A percentile compares a stretch with the other conserved stretches of the same genome.
phyloP scores from a whole-genome alignment of 2,329 filamentous ascomycete species.

The Clarireedia sp. region DNA sequence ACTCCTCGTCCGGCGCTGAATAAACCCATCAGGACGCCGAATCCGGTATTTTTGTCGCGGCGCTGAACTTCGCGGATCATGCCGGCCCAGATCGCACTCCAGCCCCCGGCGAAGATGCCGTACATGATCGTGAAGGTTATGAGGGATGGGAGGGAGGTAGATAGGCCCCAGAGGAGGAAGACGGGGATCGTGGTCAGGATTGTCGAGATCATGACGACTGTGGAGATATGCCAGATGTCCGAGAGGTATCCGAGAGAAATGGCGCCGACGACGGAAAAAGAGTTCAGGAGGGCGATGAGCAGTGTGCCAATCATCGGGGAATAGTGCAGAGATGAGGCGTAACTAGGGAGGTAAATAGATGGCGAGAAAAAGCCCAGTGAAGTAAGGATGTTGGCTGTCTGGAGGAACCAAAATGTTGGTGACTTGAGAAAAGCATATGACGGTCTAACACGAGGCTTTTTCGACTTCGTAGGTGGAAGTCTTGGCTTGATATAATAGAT shows the following conservation, averaged over 20 bases:
- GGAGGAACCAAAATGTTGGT: slow-evolving; percentile 41
- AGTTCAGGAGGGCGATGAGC: slow-evolving; percentile 42
- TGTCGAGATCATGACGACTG: slow-evolving; percentile 43
- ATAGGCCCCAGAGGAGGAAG: slow-evolving; percentile 48
- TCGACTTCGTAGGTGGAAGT: slow-evolving; percentile 31
- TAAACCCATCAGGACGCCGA: slow-evolving; percentile 31
- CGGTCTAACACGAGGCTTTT: background rate
- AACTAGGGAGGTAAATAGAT: slow-evolving; percentile 44
- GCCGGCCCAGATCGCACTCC: slow-evolving; percentile 40
- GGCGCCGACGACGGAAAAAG: slow-evolving; percentile 38
- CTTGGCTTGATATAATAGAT: slow-evolving; percentile 50
- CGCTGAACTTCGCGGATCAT: slow-evolving; percentile 21
- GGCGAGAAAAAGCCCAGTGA: slow-evolving; percentile 48
- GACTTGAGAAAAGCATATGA: slow-evolving; percentile 36
- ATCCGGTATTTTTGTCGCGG: slow-evolving; percentile 8
- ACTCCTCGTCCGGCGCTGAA: slow-evolving; percentile 55
- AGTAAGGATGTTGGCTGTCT: slow-evolving; percentile 43
- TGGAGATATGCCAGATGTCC: slow-evolving; percentile 37
- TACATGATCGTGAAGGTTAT: slow-evolving; percentile 45
- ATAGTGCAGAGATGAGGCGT: slow-evolving; percentile 35
- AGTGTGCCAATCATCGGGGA: slow-evolving; percentile 37
- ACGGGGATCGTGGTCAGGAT: slow-evolving; percentile 40
- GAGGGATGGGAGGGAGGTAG: slow-evolving; percentile 36
- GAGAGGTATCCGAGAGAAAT: slow-evolving; percentile 31
- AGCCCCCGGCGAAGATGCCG: slow-evolving; percentile 51